These are phyloP conservation scores for Verticillium zaregamsianum DNA, from an alignment of 2,329 filamentous ascomycete genomes.

Conservation along the genomic window DNA sequence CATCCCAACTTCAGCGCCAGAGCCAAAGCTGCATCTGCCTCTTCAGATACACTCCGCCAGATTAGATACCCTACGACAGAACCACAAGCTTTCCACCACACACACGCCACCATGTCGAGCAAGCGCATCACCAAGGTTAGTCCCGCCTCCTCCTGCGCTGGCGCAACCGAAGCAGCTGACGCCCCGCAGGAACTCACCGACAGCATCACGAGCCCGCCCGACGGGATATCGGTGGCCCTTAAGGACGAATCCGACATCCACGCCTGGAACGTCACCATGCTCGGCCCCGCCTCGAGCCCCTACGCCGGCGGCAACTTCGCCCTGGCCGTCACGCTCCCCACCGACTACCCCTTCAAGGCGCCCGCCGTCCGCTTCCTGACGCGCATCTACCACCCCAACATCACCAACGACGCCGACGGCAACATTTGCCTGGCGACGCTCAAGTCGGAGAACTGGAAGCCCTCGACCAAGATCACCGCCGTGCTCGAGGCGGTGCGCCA, in stretches of 20 bases:
- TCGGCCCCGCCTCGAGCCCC: slow-evolving; percentile 37
- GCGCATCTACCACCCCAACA: slow-evolving; percentile 93
- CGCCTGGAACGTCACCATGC: slow-evolving; percentile 47
- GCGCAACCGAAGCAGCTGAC: background rate
- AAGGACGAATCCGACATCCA: slow-evolving; percentile 43
- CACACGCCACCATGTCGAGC: slow-evolving; percentile 10
- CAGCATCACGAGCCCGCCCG: slow-evolving; percentile 41
- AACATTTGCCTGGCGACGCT: slow-evolving; percentile 83
- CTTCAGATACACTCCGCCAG: too few relatives aligned
- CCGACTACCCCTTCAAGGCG: slow-evolving; percentile 87
- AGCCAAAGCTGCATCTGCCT: too few relatives aligned
- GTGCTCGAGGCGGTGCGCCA: slow-evolving; percentile 74
- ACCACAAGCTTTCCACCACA: too few relatives aligned
- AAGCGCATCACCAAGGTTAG: slow-evolving; percentile 42
- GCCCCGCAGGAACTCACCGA: slow-evolving; percentile 47
- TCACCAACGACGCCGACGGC: slow-evolving; percentile 81
- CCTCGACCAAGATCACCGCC: slow-evolving; percentile 68
- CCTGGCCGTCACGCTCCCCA: slow-evolving; percentile 67
- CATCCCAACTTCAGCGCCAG: too few relatives aligned
- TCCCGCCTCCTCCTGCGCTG: background rate
- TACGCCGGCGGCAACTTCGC: slow-evolving; percentile 69
- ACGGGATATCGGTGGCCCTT: slow-evolving; percentile 42
- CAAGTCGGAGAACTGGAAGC: slow-evolving; percentile 88
- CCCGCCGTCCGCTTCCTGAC: slow-evolving; percentile 76
- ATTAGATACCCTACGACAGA: too few relatives aligned